Base-by-base conservation (phyloP, 2,329 filamentous ascomycete species). In the Cytospora piceicola region DNA sequence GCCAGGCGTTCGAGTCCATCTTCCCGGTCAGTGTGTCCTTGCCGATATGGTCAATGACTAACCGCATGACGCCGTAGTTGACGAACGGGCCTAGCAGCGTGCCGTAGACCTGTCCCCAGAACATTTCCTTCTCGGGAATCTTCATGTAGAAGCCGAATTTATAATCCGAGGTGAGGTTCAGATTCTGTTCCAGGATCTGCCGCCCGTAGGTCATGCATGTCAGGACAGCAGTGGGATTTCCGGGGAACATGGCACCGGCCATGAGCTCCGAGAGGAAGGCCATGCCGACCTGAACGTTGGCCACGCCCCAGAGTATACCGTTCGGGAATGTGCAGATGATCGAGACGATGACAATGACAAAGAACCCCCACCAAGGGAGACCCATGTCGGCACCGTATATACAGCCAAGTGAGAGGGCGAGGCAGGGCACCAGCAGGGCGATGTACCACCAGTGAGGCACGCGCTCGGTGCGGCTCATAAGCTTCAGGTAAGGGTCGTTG, bases 131-230 rank as follows among this genome's bases (percentile, higher is more conserved):
- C 66, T 77, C 74, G 9, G 75, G 75, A 27, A 77, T 75, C 65
- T 76, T 77, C 75, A 77, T 77, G 70, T 77, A 77, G 68, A 76
- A 77, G 5, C 75, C 75, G 36, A 77, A 77, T 55, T 77, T 77
- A 67, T 74, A 76, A 63, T 77, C 75, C 1, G 71, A 73, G 17
- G 72, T 70, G 2, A 75, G 64, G 51, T 72, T 73, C 9, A 75
- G 67, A 52, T 71, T 72, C 63, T 78, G 75, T 59, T 74, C 74
- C 29, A 77, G 69, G 46, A 77, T 73, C 64, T 76, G 74, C 12
- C 73, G 69, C n/a, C 73, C 73, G 65, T 73, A 77, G 3, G 71
- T 71, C 70, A 75, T 74, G 55, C 70, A 72, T 0, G 72, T 69
- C 7, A 76, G 67, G 4, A 76, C 71, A 4, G 75, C 73, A 17